Conservation (phyloP, 2,329 filamentous ascomycete genomes). For the Ophiocordyceps sinensis region DNA sequence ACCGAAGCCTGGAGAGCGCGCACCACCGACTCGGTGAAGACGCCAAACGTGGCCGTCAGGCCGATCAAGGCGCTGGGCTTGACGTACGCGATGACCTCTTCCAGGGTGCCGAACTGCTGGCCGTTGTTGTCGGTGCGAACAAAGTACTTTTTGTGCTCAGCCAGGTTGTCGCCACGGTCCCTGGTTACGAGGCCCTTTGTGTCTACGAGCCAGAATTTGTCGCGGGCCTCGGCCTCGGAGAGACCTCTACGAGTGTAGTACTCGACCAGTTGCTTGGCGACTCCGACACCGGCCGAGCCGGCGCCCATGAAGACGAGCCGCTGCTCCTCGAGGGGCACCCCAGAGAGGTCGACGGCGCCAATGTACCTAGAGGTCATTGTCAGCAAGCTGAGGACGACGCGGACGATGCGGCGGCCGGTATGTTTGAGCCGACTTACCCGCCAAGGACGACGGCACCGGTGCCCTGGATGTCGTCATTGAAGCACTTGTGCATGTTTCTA, state of each 20-base stretch:
- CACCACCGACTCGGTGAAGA: conserved; percentile 81
- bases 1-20: conserved; percentile 52
- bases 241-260: conserved; percentile 91
- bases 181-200: conserved; percentile 88
- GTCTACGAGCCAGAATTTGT: conserved; percentile 95
- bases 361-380: conserved; percentile 46
- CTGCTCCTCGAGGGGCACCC: conserved; percentile 76
- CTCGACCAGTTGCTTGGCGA: conserved; percentile 94
- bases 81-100: conserved; percentile 87
- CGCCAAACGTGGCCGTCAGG: conserved; percentile 83
- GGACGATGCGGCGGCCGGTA: neutral
- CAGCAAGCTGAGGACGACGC: neutral
- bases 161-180: conserved; percentile 86
- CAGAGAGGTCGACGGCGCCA: conserved; percentile 67
- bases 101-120: conserved; percentile 62
- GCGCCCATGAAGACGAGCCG: conserved; percentile 93
- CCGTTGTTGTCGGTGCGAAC: conserved; percentile 50
- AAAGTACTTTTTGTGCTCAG: conserved; percentile 73
- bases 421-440: conserved; percentile 36
- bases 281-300: conserved; percentile 88
- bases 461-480: conserved; percentile 98
- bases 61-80: conserved; percentile 91
- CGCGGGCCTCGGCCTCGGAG: conserved; percentile 70
- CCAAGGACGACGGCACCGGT: conserved; percentile 90
- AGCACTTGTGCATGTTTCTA: conserved; percentile 78